Evolutionary conservation across 331 rosid genomes (phyloP).

Genomic region (Saraca asoca): DNA sequence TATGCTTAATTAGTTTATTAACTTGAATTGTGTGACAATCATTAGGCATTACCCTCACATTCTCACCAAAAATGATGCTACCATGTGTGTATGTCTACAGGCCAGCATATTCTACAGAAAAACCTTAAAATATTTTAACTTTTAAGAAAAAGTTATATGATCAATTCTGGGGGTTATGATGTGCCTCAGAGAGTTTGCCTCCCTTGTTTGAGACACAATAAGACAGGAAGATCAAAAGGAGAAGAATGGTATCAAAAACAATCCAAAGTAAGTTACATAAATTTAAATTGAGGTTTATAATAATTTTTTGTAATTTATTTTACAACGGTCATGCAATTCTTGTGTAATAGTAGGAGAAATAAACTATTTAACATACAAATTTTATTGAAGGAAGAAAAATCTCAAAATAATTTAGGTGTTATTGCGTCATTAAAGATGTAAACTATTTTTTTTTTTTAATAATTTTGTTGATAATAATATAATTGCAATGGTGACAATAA

Average conservation of each 20-base stretch:
- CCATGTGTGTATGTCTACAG: constrained; percentile 46
- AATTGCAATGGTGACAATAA: too few relatives aligned
- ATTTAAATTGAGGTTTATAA: not conserved
- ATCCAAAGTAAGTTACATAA: constrained; percentile 7
- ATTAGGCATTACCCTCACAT: constrained; percentile 50
- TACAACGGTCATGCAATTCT: too few relatives aligned
- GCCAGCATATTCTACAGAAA: constrained; percentile 15
- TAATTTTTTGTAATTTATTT: too few relatives aligned
- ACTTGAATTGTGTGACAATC: constrained; percentile 40
- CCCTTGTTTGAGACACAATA: constrained; percentile 62
- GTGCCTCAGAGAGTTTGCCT: constrained; percentile 52
- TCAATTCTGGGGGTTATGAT: constrained; percentile 45
- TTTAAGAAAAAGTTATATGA: constrained; percentile 39
- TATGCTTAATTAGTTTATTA: constrained; percentile 28
- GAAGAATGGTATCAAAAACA: constrained; percentile 32
- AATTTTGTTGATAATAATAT: too few relatives aligned
- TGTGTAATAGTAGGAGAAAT: too few relatives aligned
- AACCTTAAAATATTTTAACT: constrained; percentile 35
- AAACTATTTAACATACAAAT: too few relatives aligned
- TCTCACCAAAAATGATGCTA: constrained; percentile 58
- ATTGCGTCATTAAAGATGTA: too few relatives aligned
- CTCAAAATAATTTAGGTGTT: too few relatives aligned
- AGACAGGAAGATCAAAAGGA: constrained; percentile 39
- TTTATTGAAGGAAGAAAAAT: too few relatives aligned
- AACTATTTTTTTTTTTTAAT: too few relatives aligned